Evolutionary conservation across 495 filamentous ascomycete genomes (phyloP).

Genomic region (Gamarada debralockiae): DNA sequence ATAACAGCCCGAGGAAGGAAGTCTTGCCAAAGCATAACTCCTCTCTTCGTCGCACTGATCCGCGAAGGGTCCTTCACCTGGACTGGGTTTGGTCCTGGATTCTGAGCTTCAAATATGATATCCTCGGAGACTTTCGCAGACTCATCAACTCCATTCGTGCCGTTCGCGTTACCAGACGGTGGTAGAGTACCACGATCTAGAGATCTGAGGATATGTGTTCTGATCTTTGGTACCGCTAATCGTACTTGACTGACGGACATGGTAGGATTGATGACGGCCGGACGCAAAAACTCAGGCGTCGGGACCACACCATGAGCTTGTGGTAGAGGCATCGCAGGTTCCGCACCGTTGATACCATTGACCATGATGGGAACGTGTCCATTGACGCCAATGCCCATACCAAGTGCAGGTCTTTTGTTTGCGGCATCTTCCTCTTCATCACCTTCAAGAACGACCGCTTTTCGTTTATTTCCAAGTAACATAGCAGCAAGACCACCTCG

Average conservation of each 20-base stretch:
- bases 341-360: constrained; percentile 72
- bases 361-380: constrained; percentile 71
- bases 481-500: constrained; percentile 83
- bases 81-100: constrained; percentile 37
- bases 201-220: constrained; percentile 67
- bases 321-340: constrained; percentile 56
- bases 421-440: constrained; percentile 56
- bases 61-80: constrained; percentile 70
- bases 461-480: constrained; percentile 90
- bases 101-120: constrained; percentile 69
- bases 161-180: constrained; percentile 35
- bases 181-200: constrained; percentile 38
- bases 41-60: constrained; percentile 75
- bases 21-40: constrained; percentile 88
- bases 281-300: constrained; percentile 82
- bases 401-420: constrained; percentile 56
- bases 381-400: constrained; percentile 26
- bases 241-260: constrained; percentile 81
- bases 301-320: constrained; percentile 56
- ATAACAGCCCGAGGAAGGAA: constrained; percentile 81
- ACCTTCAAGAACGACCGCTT: constrained; percentile 63
- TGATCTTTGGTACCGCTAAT: constrained; percentile 83
- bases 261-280: constrained; percentile 78
- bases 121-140: constrained; percentile 58
- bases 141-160: constrained; percentile 45